Evolutionary conservation across 2,329 filamentous ascomycete genomes (phyloP).

Genomic region (Leptographium wingfieldii): DNA sequence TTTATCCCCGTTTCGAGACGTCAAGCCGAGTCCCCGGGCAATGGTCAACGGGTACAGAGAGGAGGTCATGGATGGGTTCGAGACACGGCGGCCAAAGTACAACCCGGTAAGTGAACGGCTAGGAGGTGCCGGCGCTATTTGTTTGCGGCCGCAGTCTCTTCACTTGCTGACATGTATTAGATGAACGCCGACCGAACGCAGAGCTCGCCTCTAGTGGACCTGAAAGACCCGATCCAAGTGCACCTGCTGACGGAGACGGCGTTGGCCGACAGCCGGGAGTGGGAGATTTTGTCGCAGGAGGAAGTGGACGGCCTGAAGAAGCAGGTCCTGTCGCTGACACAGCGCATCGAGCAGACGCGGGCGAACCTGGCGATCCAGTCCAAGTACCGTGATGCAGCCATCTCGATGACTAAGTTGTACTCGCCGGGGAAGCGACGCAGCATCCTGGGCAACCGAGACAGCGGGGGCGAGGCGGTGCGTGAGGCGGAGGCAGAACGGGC

Average conservation of each 20-base stretch:
- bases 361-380: slow-evolving; percentile 79
- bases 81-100: slow-evolving; percentile 38
- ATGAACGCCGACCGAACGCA: slow-evolving; percentile 38
- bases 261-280: slow-evolving; percentile 74
- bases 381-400: slow-evolving; percentile 87
- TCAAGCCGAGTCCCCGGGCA: slow-evolving; percentile 31
- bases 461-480: slow-evolving; percentile 35
- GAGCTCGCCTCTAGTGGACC: slow-evolving; percentile 45
- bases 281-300: slow-evolving; percentile 76
- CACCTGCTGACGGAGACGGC: slow-evolving; percentile 92
- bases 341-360: slow-evolving; percentile 69
- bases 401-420: slow-evolving; percentile 74
- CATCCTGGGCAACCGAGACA: slow-evolving; percentile 29
- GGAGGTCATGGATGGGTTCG: slow-evolving; percentile 36
- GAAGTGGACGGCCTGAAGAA: slow-evolving; percentile 89
- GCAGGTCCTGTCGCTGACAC: slow-evolving; percentile 57
- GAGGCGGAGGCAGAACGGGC: slow-evolving; percentile 63
- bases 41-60: slow-evolving; percentile 47
- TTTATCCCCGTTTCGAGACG: slow-evolving; percentile 19
- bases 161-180: slow-evolving; percentile 20
- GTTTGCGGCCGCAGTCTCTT: too few relatives aligned
- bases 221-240: slow-evolving; percentile 66
- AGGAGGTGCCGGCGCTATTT: neutral
- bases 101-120: slow-evolving; percentile 34
- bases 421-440: slow-evolving; percentile 43